A percentile compares a stretch with the other conserved stretches of the same genome.
phyloP scores from a whole-genome alignment of 2,329 filamentous ascomycete genomes.

The Cladosporium sphaerospermum region DNA sequence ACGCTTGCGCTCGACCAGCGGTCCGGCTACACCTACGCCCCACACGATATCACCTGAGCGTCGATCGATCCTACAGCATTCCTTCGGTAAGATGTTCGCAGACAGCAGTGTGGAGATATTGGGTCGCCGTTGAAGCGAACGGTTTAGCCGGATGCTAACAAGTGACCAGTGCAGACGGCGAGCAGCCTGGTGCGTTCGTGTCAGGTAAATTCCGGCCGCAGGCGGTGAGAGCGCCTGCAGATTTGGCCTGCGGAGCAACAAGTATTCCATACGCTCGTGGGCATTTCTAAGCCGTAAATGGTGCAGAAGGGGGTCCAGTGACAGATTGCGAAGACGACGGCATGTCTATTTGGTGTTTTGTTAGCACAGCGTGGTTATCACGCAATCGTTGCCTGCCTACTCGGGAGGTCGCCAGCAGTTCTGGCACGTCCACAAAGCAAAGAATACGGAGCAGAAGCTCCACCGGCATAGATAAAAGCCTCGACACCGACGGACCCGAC shows the following conservation, averaged over 20 bases:
- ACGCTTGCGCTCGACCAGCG: conserved; percentile 55
- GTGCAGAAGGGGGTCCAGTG: conserved; percentile 61
- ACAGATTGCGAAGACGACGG: conserved; percentile 56
- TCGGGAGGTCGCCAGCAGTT: conserved; percentile 39
- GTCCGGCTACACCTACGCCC: conserved; percentile 47
- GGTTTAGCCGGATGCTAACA: conserved; percentile 59
- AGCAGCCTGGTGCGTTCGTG: conserved; percentile 59
- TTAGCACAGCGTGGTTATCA: not conserved
- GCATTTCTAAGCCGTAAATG: conserved; percentile 54
- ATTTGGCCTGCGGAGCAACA: conserved; percentile 52
- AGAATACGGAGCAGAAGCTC: conserved; percentile 43
- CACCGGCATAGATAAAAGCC: conserved; percentile 27
- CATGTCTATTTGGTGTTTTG: conserved; percentile 44
- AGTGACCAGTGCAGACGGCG: conserved; percentile 58
- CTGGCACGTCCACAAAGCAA: conserved; percentile 41
- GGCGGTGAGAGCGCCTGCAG: conserved; percentile 59
- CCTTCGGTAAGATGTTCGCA: conserved; percentile 58
- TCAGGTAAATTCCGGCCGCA: conserved; percentile 59
- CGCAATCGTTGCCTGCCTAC: conserved; percentile 22
- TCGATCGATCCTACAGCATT: conserved; percentile 44
- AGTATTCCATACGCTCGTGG: conserved; percentile 48
- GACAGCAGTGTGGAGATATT: conserved; percentile 55
- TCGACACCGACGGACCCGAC: not conserved
- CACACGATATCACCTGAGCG: conserved; percentile 31
- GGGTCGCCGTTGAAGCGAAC: conserved; percentile 55